phyloP scores from a whole-genome alignment of 208 protist genomes.

The Endotrypanum monterogeii region DNA sequence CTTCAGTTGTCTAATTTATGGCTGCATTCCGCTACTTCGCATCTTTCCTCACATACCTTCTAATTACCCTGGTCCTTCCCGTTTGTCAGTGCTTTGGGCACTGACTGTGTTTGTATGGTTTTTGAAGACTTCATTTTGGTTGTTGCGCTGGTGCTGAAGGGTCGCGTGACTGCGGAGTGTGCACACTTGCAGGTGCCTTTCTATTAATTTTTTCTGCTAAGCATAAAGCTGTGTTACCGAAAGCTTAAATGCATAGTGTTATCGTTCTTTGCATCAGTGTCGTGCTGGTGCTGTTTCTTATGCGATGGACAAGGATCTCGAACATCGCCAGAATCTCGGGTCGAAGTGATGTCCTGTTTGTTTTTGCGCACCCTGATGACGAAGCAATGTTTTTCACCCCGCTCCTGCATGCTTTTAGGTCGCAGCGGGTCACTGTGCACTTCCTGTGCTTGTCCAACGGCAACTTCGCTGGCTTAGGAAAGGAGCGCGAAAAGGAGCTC shows the following conservation, averaged over 20 bases:
- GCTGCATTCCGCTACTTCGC: neutral
- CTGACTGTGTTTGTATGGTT: neutral
- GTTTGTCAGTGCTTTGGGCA: neutral
- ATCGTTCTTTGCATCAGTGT: conserved; percentile 4
- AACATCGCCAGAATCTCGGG: conserved; percentile 25
- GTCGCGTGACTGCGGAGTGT: neutral
- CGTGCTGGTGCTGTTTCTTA: conserved; percentile 29
- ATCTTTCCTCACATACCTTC: neutral
- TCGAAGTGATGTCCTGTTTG: conserved; percentile 84
- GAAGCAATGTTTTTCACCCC: conserved; percentile 94
- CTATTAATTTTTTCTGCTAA: neutral
- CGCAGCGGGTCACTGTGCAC: conserved; percentile 47
- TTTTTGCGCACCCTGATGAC: conserved; percentile 93
- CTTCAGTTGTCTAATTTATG: too few relatives aligned
- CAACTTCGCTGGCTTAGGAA: conserved; percentile 79
- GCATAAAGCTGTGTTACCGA: neutral
- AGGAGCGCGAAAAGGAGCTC: conserved; percentile 87
- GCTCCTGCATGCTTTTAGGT: conserved; percentile 52
- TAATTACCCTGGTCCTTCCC: neutral
- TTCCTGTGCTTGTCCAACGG: conserved; percentile 96
- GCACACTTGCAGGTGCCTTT: neutral
- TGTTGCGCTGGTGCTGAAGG: neutral
- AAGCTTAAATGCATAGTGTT: neutral
- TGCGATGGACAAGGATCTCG: conserved; percentile 52
- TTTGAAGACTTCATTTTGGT: neutral